Percentiles rank a stretch among this genome's conserved stretches.
phyloP scores from a whole-genome alignment of 176 grass and related monocot species.

The Canna indica region DNA sequence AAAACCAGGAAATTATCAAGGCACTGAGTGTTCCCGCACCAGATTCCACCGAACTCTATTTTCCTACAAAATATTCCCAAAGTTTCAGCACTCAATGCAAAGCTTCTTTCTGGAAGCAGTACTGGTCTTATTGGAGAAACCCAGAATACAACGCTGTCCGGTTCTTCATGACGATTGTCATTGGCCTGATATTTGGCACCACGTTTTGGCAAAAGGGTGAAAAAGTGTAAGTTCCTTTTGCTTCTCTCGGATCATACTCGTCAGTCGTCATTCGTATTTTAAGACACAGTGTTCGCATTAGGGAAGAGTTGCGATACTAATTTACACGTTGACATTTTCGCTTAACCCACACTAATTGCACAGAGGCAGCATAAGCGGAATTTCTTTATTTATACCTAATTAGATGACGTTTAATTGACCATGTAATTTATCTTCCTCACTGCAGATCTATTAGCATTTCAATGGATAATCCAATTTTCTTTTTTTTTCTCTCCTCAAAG shows the following conservation, averaged over 20 bases:
- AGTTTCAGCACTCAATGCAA: slow-evolving; percentile 48
- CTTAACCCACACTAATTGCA: no score
- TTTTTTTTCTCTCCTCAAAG: not conserved
- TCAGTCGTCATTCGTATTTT: no score
- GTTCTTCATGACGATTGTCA: slow-evolving; percentile 51
- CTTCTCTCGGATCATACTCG: not conserved
- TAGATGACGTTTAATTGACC: no score
- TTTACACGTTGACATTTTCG: no score
- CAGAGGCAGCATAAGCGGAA: no score
- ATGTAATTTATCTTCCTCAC: no score
- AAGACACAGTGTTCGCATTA: no score
- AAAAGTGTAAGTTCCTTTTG: slow-evolving; percentile 44
- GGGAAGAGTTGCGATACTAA: no score
- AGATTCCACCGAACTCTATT: slow-evolving; percentile 49
- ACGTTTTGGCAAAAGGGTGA: slow-evolving; percentile 70
- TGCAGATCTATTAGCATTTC: no score
- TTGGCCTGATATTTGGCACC: slow-evolving; percentile 76
- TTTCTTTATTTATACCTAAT: no score
- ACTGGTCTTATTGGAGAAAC: slow-evolving; percentile 81
- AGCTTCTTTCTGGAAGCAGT: slow-evolving; percentile 75
- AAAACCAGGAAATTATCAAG: slow-evolving; percentile 54
- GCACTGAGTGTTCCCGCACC: slow-evolving; percentile 42
- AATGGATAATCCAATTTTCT: no score
- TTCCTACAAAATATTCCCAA: slow-evolving; percentile 71
- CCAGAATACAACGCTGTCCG: slow-evolving; percentile 72